phyloP scores from a whole-genome alignment of 495 filamentous ascomycete species.

The Lepraria neglecta region DNA sequence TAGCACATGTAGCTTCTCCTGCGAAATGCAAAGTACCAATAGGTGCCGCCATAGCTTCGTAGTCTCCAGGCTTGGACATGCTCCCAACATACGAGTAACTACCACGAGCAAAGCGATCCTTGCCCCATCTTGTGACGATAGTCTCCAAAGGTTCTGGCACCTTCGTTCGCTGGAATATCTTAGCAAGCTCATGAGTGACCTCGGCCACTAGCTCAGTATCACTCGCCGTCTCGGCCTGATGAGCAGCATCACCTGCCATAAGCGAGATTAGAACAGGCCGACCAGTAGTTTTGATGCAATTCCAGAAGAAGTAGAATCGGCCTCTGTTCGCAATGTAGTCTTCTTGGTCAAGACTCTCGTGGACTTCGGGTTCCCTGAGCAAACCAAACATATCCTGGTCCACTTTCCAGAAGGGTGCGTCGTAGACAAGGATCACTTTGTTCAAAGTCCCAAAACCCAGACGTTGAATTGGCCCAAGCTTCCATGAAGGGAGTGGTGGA shows the following conservation, averaged over 20 bases:
- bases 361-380: slow-evolving; percentile 59
- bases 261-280: slow-evolving; percentile 81
- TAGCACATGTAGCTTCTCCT: slow-evolving; percentile 90
- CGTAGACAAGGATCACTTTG: slow-evolving; percentile 89
- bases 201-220: slow-evolving; percentile 72
- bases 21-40: slow-evolving; percentile 92
- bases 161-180: slow-evolving; percentile 53
- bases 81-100: slow-evolving; percentile 91
- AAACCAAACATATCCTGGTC: slow-evolving; percentile 90
- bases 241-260: slow-evolving; percentile 94
- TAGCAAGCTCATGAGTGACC: slow-evolving; percentile 65
- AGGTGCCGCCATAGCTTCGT: slow-evolving; percentile 81
- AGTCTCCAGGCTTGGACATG: slow-evolving; percentile 74
- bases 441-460: slow-evolving; percentile 92
- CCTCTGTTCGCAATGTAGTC: slow-evolving; percentile 63
- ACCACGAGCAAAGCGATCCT: slow-evolving; percentile 80
- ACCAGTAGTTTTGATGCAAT: slow-evolving; percentile 81
- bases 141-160: slow-evolving; percentile 78
- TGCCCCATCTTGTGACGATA: slow-evolving; percentile 89
- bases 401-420: slow-evolving; percentile 88
- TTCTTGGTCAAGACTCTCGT: slow-evolving; percentile 50
- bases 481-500: slow-evolving; percentile 80
- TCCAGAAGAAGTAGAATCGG: slow-evolving; percentile 96
- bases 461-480: slow-evolving; percentile 71
- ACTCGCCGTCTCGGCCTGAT: slow-evolving; percentile 67